Conservation (phyloP, 2,329 filamentous ascomycete species). For the Dactylonectria estremocensis region DNA sequence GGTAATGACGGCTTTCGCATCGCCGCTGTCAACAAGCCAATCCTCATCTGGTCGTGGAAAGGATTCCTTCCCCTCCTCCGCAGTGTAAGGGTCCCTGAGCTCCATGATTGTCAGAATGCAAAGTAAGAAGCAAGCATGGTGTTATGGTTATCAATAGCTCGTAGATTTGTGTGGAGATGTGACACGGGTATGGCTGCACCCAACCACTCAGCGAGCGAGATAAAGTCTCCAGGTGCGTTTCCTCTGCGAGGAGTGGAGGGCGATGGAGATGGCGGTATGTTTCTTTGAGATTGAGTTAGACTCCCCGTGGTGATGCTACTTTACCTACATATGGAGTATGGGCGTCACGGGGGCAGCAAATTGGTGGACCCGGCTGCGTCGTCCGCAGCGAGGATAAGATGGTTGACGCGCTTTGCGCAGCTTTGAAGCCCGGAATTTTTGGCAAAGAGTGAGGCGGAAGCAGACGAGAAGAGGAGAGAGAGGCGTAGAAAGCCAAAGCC, state of each 20-base stretch:
- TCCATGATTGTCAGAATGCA: background rate
- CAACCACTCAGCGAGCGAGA: constrained; percentile 2
- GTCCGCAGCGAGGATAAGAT: background rate
- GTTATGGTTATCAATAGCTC: constrained; percentile 42
- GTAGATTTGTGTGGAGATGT: constrained; percentile 10
- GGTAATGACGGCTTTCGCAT: background rate
- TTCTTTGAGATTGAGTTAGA: constrained; percentile 3
- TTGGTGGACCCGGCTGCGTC: background rate
- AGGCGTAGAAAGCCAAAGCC: background rate
- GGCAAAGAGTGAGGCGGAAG: background rate
- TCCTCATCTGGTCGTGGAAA: constrained; percentile 20
- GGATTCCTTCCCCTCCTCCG: background rate
- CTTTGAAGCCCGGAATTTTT: background rate
- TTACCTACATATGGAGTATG: background rate
- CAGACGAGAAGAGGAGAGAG: background rate
- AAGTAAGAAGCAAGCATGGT: constrained; percentile 39
- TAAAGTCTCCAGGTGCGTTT: background rate
- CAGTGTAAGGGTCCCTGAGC: background rate
- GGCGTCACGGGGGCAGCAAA: constrained; percentile 1
- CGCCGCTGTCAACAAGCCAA: background rate
- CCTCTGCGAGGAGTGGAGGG: background rate
- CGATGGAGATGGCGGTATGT: background rate
- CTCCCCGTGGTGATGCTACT: background rate
- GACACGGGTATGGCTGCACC: background rate
- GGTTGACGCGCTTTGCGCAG: background rate